Evolutionary conservation across 345 rosid species (phyloP).

Genomic region (Microcos paniculata): DNA sequence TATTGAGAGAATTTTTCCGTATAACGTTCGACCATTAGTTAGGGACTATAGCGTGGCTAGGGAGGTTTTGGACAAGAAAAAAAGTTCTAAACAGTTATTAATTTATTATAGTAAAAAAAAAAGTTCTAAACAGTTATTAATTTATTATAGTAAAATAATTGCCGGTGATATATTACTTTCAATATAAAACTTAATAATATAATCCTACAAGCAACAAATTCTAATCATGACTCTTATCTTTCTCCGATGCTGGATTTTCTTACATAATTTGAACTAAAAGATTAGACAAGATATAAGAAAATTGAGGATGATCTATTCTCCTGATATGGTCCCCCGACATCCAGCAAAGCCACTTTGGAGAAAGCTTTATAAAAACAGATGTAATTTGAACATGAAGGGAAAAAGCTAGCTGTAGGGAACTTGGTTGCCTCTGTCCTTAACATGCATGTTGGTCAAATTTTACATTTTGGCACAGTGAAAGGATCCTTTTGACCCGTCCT

Average conservation of each 20-base stretch:
- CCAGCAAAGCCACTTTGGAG: neutral
- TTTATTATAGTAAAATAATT: too few species aligned
- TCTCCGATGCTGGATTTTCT: neutral
- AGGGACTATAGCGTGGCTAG: too few species aligned
- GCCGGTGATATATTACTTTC: too few species aligned
- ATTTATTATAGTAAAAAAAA: too few species aligned
- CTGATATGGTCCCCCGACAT: conserved; percentile 10
- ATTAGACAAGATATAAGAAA: neutral
- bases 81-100: too few species aligned
- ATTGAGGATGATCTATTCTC: neutral
- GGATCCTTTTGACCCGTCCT: conserved; percentile 25
- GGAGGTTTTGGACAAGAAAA: too few species aligned
- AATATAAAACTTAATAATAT: neutral
- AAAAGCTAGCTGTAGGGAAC: conserved; percentile 16
- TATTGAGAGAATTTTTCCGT: too few species aligned
- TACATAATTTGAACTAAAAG: neutral
- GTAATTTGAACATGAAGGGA: conserved; percentile 25
- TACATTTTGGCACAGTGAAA: conserved; percentile 18
- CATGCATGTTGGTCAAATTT: conserved; percentile 9
- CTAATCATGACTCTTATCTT: conserved; percentile 4
- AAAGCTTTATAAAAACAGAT: conserved; percentile 9
- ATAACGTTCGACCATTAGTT: too few species aligned
- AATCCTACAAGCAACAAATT: neutral
- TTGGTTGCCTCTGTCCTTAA: conserved; percentile 1
- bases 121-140: too few species aligned